Percentiles rank a stretch among this genome's conserved stretches.
Evolutionary conservation across 257 asterid genomes (phyloP).

Genomic region (Solanum sparsipilum): DNA sequence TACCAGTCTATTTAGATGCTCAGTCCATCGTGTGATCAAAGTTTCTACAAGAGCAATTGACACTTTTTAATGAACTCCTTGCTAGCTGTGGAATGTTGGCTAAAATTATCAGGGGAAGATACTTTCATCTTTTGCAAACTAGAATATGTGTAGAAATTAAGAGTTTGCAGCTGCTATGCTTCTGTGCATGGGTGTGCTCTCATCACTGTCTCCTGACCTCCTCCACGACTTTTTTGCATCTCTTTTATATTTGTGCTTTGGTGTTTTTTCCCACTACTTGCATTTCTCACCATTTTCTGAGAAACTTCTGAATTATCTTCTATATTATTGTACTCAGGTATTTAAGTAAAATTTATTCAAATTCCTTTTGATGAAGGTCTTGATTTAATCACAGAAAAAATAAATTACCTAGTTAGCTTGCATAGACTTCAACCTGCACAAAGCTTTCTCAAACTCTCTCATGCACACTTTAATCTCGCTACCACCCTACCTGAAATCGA

Average conservation of each 20-base stretch:
- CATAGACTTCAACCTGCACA: background rate
- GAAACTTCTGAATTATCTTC: background rate
- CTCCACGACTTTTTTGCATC: background rate
- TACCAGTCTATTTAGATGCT: background rate
- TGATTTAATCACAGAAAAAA: background rate
- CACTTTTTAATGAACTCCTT: background rate
- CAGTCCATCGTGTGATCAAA: background rate
- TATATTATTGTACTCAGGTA: background rate
- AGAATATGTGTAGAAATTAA: background rate
- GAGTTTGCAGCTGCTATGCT: background rate
- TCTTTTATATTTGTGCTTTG: background rate
- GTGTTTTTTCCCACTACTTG: background rate
- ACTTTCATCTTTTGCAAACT: background rate
- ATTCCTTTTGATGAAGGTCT: background rate
- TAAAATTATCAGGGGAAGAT: background rate
- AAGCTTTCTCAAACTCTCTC: background rate
- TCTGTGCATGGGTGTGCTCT: background rate
- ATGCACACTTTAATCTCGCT: background rate
- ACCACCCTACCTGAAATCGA: background rate
- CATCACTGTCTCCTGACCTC: background rate
- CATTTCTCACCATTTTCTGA: background rate
- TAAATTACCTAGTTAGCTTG: background rate
- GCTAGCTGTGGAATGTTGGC: background rate
- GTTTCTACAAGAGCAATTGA: background rate
- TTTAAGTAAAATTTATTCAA: background rate